Base-by-base conservation (phyloP, 257 asterid genomes). In the Solanum megistacrolobum region DNA sequence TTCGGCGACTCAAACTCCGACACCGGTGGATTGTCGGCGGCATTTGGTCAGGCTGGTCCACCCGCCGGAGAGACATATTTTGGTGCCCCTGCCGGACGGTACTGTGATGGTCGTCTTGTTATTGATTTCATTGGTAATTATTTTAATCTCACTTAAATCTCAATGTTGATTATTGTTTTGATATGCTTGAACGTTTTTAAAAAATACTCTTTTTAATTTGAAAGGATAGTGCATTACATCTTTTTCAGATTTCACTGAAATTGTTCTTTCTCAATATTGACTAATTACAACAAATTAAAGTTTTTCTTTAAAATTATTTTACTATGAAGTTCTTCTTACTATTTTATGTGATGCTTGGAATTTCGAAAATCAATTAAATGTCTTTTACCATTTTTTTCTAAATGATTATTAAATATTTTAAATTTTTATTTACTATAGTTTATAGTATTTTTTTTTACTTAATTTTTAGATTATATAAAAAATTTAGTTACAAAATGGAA, bases 1-100 rank as follows among this genome's bases (percentile, higher is more conserved):
- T 96, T 96, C 68, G 99, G 99, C 6, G 99, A 96, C 92, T 96
- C 99, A 0, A 96, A 96, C 16, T 96, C 98, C 89, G 99, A 96
- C 93, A 96, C 99, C 84, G 99, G 99, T 20, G 99, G 99, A 34
- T 91, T 95, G 68, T 96, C 99, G 27, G 98, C 99, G 0, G 98
- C 97, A 0, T 96, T 96, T 87, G 99, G 99, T 31, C 99, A 95
- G 92, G 98, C 95, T 1, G 93, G 92, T 2, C 94, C 95, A 0
- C 99, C 99, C 43, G 88, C 90, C 14, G 99, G 99, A 14, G 97
- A 96, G 92, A 86, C 99, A 16, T 96, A 60, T 87, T 96, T 96
- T 92, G 93, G 88, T 74, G 89, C 87, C 46, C 98, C 99, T 2
- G 98, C 98, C 3, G 99, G 99, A 14, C 94, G 98, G n/a, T 95